Base-by-base conservation (phyloP, 768 basidiomycete species). In the Agaricus subrufescens region DNA sequence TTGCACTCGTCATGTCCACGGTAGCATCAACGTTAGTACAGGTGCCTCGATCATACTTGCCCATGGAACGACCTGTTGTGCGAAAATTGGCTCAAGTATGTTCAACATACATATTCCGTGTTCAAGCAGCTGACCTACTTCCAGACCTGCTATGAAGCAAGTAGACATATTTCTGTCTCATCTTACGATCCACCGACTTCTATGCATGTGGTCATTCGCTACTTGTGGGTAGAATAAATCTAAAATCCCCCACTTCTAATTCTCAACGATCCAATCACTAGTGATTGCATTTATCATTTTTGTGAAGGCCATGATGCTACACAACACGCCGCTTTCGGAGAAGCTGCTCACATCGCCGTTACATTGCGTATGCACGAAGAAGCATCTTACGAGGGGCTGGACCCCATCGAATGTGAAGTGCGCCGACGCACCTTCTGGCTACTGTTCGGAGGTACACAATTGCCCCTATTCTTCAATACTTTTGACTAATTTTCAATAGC, bases 361-460 rank as follows among this genome's bases (percentile, higher is more conserved):
- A 87, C 87, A 0, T 78, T 92, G 46, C 82, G 89, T 48, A 86
- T 94, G 81, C 91, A 94, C 66, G 91, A 92, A 71, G 91, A 93
- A 71, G 79, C 82, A 1, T 86, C 87, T 19, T 93, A 94, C 66
- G 85, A 89, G 53, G 83, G 82, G 9, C 77, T 93, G 56, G 87
- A 91, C 68, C 90, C 92, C 37, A 86, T 95, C 59, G 91, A 95
- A 75, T 87, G 85, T 59, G 90, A 94, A 69, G 82, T 94, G 14
- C 76, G 92, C n/a, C 80, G 93, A 52, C 77, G 94, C 54, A 82
- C 83, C 30, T 96, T 95, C 72, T 95, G 91, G 91, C 73, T 96
- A 11, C 79, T 94, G 38, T 94, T 94, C 65, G 91, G 89, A 67
- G 93, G 90, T 89, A 65, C 25, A 57, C 49, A 81, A 37, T 31